A percentile compares a stretch with the other conserved stretches of the same genome.
phyloP scores from a whole-genome alignment of 148 eudicot species.

The Heliamphora exappendiculata region DNA sequence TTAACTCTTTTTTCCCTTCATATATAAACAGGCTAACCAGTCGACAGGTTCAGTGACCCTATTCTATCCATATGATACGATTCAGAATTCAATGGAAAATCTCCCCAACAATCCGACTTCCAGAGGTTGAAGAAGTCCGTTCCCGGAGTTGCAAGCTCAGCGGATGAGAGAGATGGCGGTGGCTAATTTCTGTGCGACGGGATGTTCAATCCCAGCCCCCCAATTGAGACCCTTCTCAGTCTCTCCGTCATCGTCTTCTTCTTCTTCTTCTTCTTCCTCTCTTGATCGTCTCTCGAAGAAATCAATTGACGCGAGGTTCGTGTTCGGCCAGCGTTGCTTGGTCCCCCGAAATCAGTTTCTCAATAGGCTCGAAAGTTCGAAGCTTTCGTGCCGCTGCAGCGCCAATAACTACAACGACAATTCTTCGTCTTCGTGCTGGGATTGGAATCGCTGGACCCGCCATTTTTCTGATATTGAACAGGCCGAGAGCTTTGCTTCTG shows the following conservation, averaged over 20 bases:
- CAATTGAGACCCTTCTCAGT: slow-evolving; percentile 25
- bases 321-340: neutral
- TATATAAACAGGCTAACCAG: neutral
- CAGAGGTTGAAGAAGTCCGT: neutral
- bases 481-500: slow-evolving; percentile 54
- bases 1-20: too few species aligned
- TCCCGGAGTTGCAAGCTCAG: neutral
- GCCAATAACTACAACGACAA: neutral
- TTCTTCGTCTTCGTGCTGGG: slow-evolving; percentile 37
- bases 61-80: neutral
- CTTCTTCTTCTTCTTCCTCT: slow-evolving; percentile 14
- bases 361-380: slow-evolving; percentile 10
- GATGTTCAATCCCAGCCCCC: slow-evolving; percentile 22
- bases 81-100: neutral
- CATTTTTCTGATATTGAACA: slow-evolving; percentile 59
- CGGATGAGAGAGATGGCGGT: slow-evolving; percentile 31
- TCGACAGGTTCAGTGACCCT: neutral
- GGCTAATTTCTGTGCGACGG: slow-evolving; percentile 35
- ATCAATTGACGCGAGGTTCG: neutral
- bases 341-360: slow-evolving; percentile 6
- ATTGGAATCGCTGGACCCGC: slow-evolving; percentile 66
- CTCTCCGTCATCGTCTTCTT: slow-evolving; percentile 14
- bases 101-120: neutral
- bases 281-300: slow-evolving; percentile 9
- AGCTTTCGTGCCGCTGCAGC: slow-evolving; percentile 29